Evolutionary conservation across 306 rosid genomes (phyloP), one percentile per base, ranked within the genome.

Genomic region (Castanea mollissima): DNA sequence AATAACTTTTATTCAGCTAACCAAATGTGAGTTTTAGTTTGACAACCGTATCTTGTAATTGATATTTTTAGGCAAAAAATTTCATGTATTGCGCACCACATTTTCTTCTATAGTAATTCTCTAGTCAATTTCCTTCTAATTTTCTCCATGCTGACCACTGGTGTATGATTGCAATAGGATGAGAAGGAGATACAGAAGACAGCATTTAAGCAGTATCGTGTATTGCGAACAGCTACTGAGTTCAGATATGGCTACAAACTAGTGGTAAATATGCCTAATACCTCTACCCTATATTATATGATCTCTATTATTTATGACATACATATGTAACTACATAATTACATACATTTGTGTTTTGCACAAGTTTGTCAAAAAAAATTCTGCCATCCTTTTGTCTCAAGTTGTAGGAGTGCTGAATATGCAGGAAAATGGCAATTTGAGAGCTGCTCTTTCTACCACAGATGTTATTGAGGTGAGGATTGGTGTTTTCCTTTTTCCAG

Each of bases 221-320:
- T 85, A 1, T 82, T 95, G 88, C 92, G 88, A 34, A 31, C 87
- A 25, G 97, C 96, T 71, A 90, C 92, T 44, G 91, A 91, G 9
- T 93, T 95, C 89, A 90, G 97, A 95, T 95, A 95, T 69, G 99
- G 99, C 91, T 95, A 95, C 93, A 95, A 95, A 82, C 80, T 95
- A 79, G 86, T 95, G 44, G 99, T 93, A 95, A 67, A 89, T 86
- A 79, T 35, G 84, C 78, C 21, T 83, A 63, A 63, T 32, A 73
- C 74, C 83, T 79, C 64, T 70, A n/a, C 76, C 21, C 41, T 34
- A 32, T 38, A 11, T 16, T 2, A 19, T 27, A 55, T 78, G 29
- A 10, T 19, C 14, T 13, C 54, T 49, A 12, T 16, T 4, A 31
- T 20, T 18, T 19, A 32, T 21, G 68, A 73, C 49, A 73, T 59